Evolutionary conservation across 2,329 filamentous ascomycete species (phyloP).

Genomic region (Raffaelea ambrosiae): DNA sequence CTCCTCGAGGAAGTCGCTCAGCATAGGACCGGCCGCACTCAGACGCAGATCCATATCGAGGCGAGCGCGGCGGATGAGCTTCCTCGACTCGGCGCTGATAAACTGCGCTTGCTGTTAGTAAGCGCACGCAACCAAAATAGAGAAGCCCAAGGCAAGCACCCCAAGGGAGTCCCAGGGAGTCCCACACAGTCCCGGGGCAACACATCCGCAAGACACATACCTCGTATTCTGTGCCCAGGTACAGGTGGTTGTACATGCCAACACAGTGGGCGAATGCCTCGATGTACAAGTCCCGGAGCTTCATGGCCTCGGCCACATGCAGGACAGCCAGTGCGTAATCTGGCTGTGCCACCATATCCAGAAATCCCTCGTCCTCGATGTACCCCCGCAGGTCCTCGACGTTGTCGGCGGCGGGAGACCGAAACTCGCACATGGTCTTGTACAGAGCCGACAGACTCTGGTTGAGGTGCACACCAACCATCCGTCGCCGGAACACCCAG

Average conservation of each 20-base stretch:
- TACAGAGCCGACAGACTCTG: constrained; percentile 55
- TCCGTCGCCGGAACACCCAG: constrained; percentile 54
- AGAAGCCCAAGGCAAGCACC: constrained; percentile 14
- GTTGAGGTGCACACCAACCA: constrained; percentile 62
- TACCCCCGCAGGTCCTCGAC: constrained; percentile 55
- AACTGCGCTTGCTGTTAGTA: constrained; percentile 23
- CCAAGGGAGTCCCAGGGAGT: too few relatives aligned
- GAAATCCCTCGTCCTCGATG: constrained; percentile 60
- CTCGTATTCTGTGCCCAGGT: constrained; percentile 49
- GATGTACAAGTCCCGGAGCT: constrained; percentile 56
- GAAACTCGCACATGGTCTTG: constrained; percentile 55
- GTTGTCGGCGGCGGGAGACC: constrained; percentile 45
- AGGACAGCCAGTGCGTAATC: constrained; percentile 61
- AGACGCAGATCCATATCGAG: constrained; percentile 59
- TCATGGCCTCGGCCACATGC: constrained; percentile 58
- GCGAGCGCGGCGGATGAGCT: constrained; percentile 54
- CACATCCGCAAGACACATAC: too few relatives aligned
- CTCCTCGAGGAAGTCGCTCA: constrained; percentile 62
- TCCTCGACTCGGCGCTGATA: constrained; percentile 46
- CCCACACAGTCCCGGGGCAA: too few relatives aligned
- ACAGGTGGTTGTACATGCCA: constrained; percentile 61
- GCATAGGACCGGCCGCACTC: constrained; percentile 43
- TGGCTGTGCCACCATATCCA: constrained; percentile 55
- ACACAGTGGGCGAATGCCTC: constrained; percentile 71
- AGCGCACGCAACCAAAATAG: background rate